These are phyloP conservation scores for Agrostemma githago DNA, from an alignment of 148 eudicot genomes.

Conservation along the genomic window DNA sequence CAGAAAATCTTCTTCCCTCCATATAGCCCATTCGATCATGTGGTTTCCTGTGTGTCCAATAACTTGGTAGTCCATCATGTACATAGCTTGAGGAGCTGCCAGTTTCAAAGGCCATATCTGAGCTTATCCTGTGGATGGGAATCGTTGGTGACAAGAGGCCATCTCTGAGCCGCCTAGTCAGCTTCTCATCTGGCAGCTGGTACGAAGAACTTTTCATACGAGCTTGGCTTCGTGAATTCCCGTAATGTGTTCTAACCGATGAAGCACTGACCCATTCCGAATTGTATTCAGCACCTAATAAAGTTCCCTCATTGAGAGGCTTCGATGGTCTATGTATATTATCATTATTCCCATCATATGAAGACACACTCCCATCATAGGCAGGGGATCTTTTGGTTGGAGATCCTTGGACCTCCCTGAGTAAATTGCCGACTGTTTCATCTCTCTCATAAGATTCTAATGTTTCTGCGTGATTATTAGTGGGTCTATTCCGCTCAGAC, in stretches of 20 bases:
- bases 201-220: slow-evolving; percentile 21
- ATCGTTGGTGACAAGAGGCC: slow-evolving; percentile 27
- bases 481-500: slow-evolving; percentile 27
- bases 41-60: slow-evolving; percentile 27
- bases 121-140: slow-evolving; percentile 32
- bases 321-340: slow-evolving; percentile 22
- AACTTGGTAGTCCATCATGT: slow-evolving; percentile 28
- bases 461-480: slow-evolving; percentile 29
- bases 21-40: slow-evolving; percentile 16
- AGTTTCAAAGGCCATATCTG: slow-evolving; percentile 33
- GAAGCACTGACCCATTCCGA: slow-evolving; percentile 9
- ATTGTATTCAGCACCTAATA: slow-evolving; percentile 8
- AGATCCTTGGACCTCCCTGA: slow-evolving; percentile 25
- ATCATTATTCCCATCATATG: slow-evolving; percentile 62
- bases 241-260: slow-evolving; percentile 3
- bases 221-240: slow-evolving; percentile 25
- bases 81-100: slow-evolving; percentile 39
- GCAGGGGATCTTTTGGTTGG: slow-evolving; percentile 36
- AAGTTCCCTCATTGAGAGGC: slow-evolving; percentile 21
- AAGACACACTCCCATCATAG: slow-evolving; percentile 68
- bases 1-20: slow-evolving; percentile 24
- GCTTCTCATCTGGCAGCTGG: slow-evolving; percentile 24
- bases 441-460: slow-evolving; percentile 10
- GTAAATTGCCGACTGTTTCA: slow-evolving; percentile 20
- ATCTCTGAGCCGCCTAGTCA: slow-evolving; percentile 24